These are phyloP conservation scores for Dryas integrifolia DNA, from an alignment of 331 rosid genomes.

Conservation along the genomic window DNA sequence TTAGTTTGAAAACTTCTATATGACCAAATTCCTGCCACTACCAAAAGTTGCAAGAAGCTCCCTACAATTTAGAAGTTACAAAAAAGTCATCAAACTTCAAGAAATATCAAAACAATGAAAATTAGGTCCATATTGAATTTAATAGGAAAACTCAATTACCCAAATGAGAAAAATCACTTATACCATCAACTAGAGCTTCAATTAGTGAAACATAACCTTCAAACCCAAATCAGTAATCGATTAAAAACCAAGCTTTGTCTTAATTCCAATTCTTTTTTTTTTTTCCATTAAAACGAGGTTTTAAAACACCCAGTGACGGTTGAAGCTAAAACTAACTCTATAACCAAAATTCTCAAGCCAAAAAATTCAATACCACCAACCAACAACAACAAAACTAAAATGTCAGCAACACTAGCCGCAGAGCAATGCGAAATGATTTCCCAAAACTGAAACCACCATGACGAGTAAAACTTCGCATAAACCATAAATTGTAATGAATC, in stretches of 20 bases:
- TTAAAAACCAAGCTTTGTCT: not conserved
- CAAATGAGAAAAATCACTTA: not conserved
- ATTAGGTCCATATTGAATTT: too few relatives aligned
- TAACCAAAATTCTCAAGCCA: not conserved
- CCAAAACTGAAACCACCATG: not conserved
- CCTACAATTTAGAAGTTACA: not conserved
- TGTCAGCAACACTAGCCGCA: not conserved
- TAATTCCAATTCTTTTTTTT: not conserved
- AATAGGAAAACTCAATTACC: not conserved
- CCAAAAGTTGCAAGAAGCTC: constrained; percentile 7
- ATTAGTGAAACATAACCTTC: not conserved
- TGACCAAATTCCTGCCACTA: not conserved
- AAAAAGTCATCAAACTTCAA: not conserved
- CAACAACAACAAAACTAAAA: not conserved
- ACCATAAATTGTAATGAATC: not conserved
- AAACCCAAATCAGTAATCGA: not conserved
- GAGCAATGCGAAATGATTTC: not conserved
- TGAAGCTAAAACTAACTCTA: not conserved
- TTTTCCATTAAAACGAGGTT: not conserved
- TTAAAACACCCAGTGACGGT: not conserved
- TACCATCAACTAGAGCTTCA: not conserved
- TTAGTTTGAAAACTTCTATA: not conserved
- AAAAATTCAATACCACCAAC: not conserved
- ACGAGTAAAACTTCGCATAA: not conserved
- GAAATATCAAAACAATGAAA: not conserved